phyloP scores from a whole-genome alignment of 148 eudicot genomes.

The Camellia sinensis region DNA sequence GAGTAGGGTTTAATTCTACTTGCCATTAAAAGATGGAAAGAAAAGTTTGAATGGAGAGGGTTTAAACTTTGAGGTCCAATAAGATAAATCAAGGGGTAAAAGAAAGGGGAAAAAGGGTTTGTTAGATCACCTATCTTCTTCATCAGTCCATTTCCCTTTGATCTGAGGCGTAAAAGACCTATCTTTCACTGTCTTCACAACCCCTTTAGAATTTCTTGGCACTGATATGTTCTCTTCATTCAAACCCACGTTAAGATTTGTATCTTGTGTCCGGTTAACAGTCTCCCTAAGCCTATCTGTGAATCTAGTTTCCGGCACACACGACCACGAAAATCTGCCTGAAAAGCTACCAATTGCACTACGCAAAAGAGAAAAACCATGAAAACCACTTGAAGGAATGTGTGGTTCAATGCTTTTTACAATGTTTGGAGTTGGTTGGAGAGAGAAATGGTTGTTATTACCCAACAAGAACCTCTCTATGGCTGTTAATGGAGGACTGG shows the following conservation, averaged over 20 bases:
- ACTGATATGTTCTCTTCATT: not conserved
- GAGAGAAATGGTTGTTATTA: slow-evolving; percentile 6
- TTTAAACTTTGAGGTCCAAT: no score
- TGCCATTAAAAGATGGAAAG: no score
- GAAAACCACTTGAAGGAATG: not conserved
- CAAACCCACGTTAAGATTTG: slow-evolving; percentile 13
- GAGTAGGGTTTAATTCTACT: no score
- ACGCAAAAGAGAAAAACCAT: slow-evolving; percentile 5
- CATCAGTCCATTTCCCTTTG: slow-evolving; percentile 78
- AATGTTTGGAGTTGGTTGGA: not conserved
- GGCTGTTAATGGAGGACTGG: slow-evolving; percentile 49
- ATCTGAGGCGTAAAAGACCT: slow-evolving; percentile 23
- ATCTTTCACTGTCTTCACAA: slow-evolving; percentile 20
- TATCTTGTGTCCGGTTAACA: slow-evolving; percentile 13
- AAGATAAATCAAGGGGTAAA: not conserved
- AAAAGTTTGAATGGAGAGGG: no score
- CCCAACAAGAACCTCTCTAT: slow-evolving; percentile 45
- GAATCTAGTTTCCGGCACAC: slow-evolving; percentile 15
- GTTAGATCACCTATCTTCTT: slow-evolving; percentile 64
- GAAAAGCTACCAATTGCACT: slow-evolving; percentile 10
- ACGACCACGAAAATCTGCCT: slow-evolving; percentile 10
- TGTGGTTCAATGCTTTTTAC: slow-evolving; percentile 8
- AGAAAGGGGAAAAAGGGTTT: no score
- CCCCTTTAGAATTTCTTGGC: slow-evolving; percentile 2
- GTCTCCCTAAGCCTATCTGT: not conserved